These are phyloP conservation scores for Lipomyces sp. DNA, from an alignment of 805 yeast genomes.

Conservation along the genomic window DNA sequence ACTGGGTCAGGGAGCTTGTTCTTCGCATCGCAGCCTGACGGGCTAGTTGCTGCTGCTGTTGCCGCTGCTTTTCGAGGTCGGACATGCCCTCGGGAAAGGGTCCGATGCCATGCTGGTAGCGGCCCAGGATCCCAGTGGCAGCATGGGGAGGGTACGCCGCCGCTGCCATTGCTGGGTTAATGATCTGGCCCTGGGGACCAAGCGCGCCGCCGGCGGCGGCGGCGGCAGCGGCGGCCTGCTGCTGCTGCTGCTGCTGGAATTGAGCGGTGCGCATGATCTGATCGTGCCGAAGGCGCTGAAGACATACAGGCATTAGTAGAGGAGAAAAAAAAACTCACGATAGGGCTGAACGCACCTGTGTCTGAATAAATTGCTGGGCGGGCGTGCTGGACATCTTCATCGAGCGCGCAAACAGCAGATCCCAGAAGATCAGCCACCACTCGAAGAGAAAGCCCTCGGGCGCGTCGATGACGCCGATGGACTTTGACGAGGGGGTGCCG, in stretches of 20 bases:
- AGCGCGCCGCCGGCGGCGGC: slow-evolving; percentile 9
- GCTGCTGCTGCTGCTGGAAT: slow-evolving; percentile 37
- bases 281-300: slow-evolving; percentile 48
- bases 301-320: slow-evolving; percentile 23
- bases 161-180: slow-evolving; percentile 9
- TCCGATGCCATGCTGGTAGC: slow-evolving; percentile 19
- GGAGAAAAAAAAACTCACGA: not conserved
- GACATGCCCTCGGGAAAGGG: slow-evolving; percentile 27
- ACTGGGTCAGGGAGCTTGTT: too few species aligned
- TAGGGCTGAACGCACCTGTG: slow-evolving; percentile 20
- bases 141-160: not conserved
- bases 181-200: slow-evolving; percentile 29
- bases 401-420: slow-evolving; percentile 77
- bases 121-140: slow-evolving; percentile 4
- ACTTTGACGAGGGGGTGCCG: slow-evolving; percentile 12
- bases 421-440: slow-evolving; percentile 98
- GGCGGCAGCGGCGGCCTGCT: slow-evolving; percentile 35
- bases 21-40: slow-evolving; percentile 34
- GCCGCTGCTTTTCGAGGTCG: slow-evolving; percentile 33
- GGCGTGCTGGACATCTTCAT: slow-evolving; percentile 54
- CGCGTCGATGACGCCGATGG: slow-evolving; percentile 54
- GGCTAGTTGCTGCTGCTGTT: slow-evolving; percentile 30
- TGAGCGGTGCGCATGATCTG: slow-evolving; percentile 43
- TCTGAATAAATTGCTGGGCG: slow-evolving; percentile 70
- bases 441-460: slow-evolving; percentile 85